Conservation (phyloP, 495 filamentous ascomycete species). For the Penicillium riverlandense region DNA sequence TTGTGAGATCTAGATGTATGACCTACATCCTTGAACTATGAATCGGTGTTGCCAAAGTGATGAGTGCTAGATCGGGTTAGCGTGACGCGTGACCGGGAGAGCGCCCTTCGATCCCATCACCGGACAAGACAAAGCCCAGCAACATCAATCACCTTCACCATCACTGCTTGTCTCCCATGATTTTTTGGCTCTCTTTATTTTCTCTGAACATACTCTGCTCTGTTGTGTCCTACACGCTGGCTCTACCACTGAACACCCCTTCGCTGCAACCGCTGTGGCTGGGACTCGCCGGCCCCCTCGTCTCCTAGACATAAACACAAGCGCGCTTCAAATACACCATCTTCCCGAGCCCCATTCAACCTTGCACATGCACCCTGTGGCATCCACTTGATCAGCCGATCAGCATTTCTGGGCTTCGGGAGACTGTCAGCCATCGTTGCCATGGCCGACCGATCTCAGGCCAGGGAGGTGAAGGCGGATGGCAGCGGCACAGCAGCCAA, state of each 20-base stretch:
- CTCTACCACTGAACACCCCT: too few species aligned
- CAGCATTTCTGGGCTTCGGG: conserved; percentile 2
- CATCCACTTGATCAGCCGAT: background rate
- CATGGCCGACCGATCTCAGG: conserved; percentile 20
- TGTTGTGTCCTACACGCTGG: too few species aligned
- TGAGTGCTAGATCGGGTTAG: conserved; percentile 15
- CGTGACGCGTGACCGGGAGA: conserved; percentile 38
- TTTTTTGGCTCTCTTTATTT: too few species aligned
- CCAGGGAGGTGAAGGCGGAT: background rate
- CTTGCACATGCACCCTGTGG: background rate
- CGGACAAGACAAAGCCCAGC: too few species aligned
- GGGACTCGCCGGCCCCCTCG: too few species aligned
- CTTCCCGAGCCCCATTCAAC: background rate
- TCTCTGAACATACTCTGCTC: too few species aligned
- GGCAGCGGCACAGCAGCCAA: conserved; percentile 6
- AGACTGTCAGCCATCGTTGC: conserved; percentile 5
- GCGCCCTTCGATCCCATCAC: conserved; percentile 18
- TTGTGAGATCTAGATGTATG: too few species aligned
- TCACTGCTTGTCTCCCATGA: too few species aligned
- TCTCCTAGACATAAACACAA: background rate
- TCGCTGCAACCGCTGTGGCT: too few species aligned
- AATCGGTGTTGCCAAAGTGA: conserved; percentile 12
- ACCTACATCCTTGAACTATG: too few species aligned
- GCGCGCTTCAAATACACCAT: conserved; percentile 3
- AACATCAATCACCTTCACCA: too few species aligned